A percentile compares a stretch with the other conserved stretches of the same genome.
These are phyloP conservation scores for Suillus ampliporus DNA, from an alignment of 768 basidiomycete genomes.

Conservation along the genomic window DNA sequence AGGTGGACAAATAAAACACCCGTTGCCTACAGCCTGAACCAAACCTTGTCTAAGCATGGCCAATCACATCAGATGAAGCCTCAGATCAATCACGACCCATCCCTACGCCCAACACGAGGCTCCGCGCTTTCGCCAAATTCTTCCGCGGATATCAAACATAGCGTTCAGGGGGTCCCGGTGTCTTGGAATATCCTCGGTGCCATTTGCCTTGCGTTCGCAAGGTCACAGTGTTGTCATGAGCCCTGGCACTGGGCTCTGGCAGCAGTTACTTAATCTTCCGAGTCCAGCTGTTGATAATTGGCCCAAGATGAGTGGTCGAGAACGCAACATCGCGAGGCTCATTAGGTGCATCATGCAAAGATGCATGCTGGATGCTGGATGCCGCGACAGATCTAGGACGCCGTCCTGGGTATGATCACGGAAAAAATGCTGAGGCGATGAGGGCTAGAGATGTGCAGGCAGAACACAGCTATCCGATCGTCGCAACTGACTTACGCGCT, in stretches of 20 bases:
- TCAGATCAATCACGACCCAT: constrained; percentile 10
- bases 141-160: constrained; percentile 10
- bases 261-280: constrained; percentile 6
- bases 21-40: constrained; percentile 3
- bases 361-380: constrained; percentile 6
- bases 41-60: constrained; percentile 6
- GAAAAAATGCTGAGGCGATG: constrained; percentile 1
- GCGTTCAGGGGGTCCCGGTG: constrained; percentile 8
- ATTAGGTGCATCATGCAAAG: constrained; percentile 8
- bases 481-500: not conserved
- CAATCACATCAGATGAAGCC: constrained; percentile 11
- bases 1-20: constrained; percentile 4
- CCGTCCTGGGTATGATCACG: constrained; percentile 4
- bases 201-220: constrained; percentile 1
- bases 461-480: constrained; percentile 8
- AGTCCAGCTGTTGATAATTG: not conserved
- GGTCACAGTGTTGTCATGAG: not conserved
- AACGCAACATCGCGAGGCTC: constrained; percentile 2
- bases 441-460: constrained; percentile 3
- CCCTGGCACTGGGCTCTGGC: constrained; percentile 5
- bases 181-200: constrained; percentile 9
- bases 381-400: not conserved
- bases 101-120: constrained; percentile 12
- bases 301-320: constrained; percentile 2
- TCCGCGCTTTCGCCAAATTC: constrained; percentile 11